Conservation (phyloP, 495 filamentous ascomycete species). For the Aspergillus cavernicola region DNA sequence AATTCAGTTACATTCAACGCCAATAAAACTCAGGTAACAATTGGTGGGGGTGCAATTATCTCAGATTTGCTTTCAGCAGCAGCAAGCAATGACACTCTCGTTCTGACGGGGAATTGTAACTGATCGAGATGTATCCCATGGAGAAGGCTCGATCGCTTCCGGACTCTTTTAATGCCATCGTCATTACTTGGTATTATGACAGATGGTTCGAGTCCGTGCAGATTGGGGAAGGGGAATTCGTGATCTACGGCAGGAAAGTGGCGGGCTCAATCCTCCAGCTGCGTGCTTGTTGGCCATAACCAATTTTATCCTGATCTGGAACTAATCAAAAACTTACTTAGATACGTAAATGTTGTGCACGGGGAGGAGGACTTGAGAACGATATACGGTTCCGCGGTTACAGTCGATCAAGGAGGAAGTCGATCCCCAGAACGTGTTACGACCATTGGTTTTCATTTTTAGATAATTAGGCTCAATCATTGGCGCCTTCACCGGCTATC, state of each 20-base stretch:
- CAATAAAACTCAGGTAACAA: not conserved
- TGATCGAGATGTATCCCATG: not conserved
- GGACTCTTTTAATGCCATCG: not conserved
- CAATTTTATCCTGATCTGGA: not conserved
- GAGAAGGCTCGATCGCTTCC: not conserved
- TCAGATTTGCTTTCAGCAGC: too few species aligned
- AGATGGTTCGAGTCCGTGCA: too few species aligned
- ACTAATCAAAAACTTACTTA: not conserved
- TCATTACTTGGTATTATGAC: too few species aligned
- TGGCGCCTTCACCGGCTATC: too few species aligned
- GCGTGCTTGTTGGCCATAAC: too few species aligned
- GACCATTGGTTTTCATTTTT: not conserved
- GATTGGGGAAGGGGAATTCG: too few species aligned
- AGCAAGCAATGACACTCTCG: too few species aligned
- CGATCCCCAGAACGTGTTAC: not conserved
- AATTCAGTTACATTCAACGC: not conserved
- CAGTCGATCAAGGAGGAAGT: not conserved
- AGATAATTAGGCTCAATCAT: not conserved
- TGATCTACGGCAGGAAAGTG: too few species aligned
- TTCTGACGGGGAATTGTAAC: not conserved
- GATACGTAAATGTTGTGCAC: slow-evolving; percentile 1
- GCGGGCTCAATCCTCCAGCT: too few species aligned
- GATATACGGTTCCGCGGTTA: not conserved
- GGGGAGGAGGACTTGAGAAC: not conserved
- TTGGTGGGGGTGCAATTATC: not conserved